A percentile compares a stretch with the other conserved stretches of the same genome.
phyloP scores from a whole-genome alignment of 2,329 filamentous ascomycete species.

The Hypomyces perniciosus region DNA sequence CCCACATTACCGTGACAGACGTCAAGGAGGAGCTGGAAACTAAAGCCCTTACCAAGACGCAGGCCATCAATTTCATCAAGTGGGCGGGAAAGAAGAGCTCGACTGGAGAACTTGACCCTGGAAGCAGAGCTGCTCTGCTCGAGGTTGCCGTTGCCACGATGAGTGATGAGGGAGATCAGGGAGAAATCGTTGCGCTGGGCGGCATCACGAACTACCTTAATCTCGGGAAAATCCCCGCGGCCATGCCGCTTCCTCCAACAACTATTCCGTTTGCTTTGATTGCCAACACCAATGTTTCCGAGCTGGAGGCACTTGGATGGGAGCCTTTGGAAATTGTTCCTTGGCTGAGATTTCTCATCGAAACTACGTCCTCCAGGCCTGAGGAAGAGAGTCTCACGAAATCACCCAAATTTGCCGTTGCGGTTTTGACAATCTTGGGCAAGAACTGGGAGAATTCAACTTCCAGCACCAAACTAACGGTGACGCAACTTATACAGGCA shows the following conservation, averaged over 20 bases:
- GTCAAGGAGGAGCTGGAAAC: slow-evolving; percentile 77
- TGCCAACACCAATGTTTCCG: slow-evolving; percentile 55
- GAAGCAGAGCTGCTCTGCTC: slow-evolving; percentile 63
- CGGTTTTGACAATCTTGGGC: slow-evolving; percentile 73
- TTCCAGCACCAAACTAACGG: slow-evolving; percentile 55
- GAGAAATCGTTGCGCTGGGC: slow-evolving; percentile 70
- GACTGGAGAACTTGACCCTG: slow-evolving; percentile 64
- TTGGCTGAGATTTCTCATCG: slow-evolving; percentile 80
- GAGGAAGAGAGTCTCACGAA: slow-evolving; percentile 64
- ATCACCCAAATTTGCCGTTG: slow-evolving; percentile 66
- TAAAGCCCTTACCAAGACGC: slow-evolving; percentile 71
- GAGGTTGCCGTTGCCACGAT: slow-evolving; percentile 73
- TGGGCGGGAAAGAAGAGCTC: slow-evolving; percentile 74
- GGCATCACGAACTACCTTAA: slow-evolving; percentile 70
- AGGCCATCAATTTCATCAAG: slow-evolving; percentile 74
- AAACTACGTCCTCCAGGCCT: slow-evolving; percentile 53
- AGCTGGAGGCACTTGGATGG: slow-evolving; percentile 82
- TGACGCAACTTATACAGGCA: slow-evolving; percentile 58
- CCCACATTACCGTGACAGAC: slow-evolving; percentile 78
- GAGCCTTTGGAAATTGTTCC: slow-evolving; percentile 74
- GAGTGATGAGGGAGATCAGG: slow-evolving; percentile 53
- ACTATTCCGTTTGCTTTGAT: slow-evolving; percentile 86
- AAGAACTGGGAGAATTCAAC: slow-evolving; percentile 86
- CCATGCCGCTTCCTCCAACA: slow-evolving; percentile 70
- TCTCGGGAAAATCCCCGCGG: slow-evolving; percentile 71